Evolutionary conservation across 495 filamentous ascomycete species (phyloP).

Genomic region (Podospora comata): DNA sequence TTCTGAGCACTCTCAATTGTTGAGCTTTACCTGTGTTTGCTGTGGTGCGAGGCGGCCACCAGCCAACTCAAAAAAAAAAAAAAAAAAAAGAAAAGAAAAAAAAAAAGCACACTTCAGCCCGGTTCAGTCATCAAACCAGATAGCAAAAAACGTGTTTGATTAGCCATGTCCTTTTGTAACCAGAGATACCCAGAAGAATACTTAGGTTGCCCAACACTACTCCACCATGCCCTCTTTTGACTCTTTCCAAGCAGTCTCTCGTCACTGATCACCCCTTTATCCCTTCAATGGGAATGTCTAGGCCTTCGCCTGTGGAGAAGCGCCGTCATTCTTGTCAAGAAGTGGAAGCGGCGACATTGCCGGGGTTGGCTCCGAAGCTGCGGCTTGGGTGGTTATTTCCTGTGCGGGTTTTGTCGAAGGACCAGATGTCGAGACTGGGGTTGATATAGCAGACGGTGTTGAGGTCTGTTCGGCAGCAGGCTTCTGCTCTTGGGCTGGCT

Average conservation of each 20-base stretch:
- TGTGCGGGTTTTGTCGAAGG: background rate
- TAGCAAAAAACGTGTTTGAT: background rate
- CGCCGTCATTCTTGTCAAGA: background rate
- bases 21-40: no score
- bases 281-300: background rate
- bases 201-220: background rate
- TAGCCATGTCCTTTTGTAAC: background rate
- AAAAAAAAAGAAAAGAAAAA: no score
- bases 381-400: background rate
- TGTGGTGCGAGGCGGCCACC: no score
- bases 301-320: background rate
- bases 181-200: constrained; percentile 1
- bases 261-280: background rate
- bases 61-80: no score
- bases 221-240: background rate
- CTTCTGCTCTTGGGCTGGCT: background rate
- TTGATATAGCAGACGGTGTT: background rate
- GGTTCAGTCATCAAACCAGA: no score
- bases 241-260: background rate
- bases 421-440: background rate
- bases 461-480: background rate
- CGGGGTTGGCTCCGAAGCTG: background rate
- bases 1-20: no score
- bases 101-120: no score
- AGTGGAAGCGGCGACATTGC: background rate